Base-by-base conservation (phyloP, 2,329 filamentous ascomycete genomes). In the Hansfordia pulvinata region DNA sequence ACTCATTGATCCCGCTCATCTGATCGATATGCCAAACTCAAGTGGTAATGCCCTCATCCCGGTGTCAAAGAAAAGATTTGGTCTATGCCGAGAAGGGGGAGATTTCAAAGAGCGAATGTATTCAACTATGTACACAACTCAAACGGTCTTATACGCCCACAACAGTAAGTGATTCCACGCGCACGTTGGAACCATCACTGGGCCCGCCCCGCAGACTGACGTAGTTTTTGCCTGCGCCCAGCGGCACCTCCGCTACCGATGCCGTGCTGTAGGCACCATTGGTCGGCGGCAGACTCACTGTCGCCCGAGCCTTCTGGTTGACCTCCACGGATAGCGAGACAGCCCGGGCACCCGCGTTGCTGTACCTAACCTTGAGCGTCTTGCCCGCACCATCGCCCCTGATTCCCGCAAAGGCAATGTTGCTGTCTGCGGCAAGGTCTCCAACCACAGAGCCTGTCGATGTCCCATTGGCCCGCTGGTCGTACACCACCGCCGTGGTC, bases 381-480 rank as follows among this genome's bases (percentile, higher is more conserved):
- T 21, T 19, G 9, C 12, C 17, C 9, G 26, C 19, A 13, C 40
- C 41, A 8, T 33, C 26, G 5, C 37, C 43, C 27, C 35, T 23
- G 15, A 47, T 39, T 7, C 44, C 44, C 5, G 44, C 41, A 28
- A 47, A 46, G 10, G 42, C 42, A 4, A 47, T 36, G 17, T 32
- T 35, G 23, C 42, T 45, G 27, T 45, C 42, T 6, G 33, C 15
- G 14, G 19, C 23, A 14, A 46, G 14, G 2, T 35, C 36, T 7
- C 38, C 38, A 10, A 45, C 42, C 10, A 46, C 43, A 10, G 41
- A 40, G 7, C 41, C 40, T 8, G 44, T 44, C 2, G 17, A 19
- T 15, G 40, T 38, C 5, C 38, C 35, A 18, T 12, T 29, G 2
- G 42, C 42, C 8, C 14, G 17, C 8, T 30, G 27, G 20, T 47